Percentiles rank a stretch among this genome's conserved stretches.
Conservation (phyloP, 2,329 filamentous ascomycete genomes). For the Hymenoscyphus fructigenus region DNA sequence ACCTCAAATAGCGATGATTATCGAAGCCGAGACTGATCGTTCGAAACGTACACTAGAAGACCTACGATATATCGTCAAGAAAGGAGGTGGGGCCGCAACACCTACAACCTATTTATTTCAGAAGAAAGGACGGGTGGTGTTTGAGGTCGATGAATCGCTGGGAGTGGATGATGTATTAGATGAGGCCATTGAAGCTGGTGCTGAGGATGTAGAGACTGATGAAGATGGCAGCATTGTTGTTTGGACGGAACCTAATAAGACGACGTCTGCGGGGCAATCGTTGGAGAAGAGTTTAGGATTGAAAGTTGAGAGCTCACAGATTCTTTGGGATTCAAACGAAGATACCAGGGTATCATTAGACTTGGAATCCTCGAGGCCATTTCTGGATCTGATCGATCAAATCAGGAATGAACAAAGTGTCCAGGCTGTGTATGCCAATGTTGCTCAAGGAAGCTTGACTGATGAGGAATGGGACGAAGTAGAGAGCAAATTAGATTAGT, state of each 20-base stretch:
- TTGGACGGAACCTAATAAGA: slow-evolving; percentile 66
- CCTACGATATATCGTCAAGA: slow-evolving; percentile 69
- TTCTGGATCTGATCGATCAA: slow-evolving; percentile 59
- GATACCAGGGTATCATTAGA: slow-evolving; percentile 70
- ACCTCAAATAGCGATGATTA: slow-evolving; percentile 71
- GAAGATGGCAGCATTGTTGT: slow-evolving; percentile 70
- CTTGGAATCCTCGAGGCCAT: slow-evolving; percentile 44
- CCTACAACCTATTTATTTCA: slow-evolving; percentile 84
- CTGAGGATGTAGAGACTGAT: slow-evolving; percentile 68
- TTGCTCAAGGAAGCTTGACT: slow-evolving; percentile 48
- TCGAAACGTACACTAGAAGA: slow-evolving; percentile 73
- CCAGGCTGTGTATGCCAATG: slow-evolving; percentile 77
- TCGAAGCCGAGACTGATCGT: slow-evolving; percentile 84
- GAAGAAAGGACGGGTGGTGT: slow-evolving; percentile 71
- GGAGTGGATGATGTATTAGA: slow-evolving; percentile 71
- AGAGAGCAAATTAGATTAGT: slow-evolving; percentile 50
- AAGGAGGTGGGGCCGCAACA: slow-evolving; percentile 65
- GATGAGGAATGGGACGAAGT: slow-evolving; percentile 56
- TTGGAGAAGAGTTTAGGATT: slow-evolving; percentile 64
- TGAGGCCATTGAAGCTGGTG: slow-evolving; percentile 80
- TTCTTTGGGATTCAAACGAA: slow-evolving; percentile 80
- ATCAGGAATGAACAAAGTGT: slow-evolving; percentile 70
- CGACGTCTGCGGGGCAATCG: slow-evolving; percentile 61
- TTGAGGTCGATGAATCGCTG: slow-evolving; percentile 56
- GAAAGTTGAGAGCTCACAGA: slow-evolving; percentile 71